phyloP scores from a whole-genome alignment of 2,329 filamentous ascomycete species.

The Tolypocladium nubicola region DNA sequence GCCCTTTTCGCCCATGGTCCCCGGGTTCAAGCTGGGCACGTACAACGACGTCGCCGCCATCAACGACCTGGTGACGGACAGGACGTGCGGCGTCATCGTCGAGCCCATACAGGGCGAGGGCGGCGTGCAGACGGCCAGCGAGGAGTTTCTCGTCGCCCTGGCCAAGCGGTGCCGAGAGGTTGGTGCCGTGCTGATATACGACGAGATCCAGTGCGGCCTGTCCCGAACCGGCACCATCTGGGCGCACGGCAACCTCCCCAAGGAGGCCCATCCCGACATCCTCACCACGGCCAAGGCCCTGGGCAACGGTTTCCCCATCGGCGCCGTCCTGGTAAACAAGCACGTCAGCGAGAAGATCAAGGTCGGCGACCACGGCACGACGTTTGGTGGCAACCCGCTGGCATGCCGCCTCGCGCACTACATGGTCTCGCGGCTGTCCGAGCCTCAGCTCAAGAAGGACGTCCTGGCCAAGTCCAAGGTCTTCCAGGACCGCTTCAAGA shows the following conservation, averaged over 20 bases:
- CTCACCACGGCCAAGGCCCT: conserved; percentile 92
- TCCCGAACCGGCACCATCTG: conserved; percentile 80
- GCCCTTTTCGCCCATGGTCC: conserved; percentile 91
- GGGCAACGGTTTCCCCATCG: conserved; percentile 93
- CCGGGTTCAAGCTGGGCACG: conserved; percentile 77
- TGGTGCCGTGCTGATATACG: conserved; percentile 81
- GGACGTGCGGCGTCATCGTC: conserved; percentile 88
- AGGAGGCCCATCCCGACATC: conserved; percentile 83
- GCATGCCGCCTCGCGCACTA: conserved; percentile 77
- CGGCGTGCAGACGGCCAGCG: conserved; percentile 73
- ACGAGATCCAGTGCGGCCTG: conserved; percentile 95
- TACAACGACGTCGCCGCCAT: conserved; percentile 75
- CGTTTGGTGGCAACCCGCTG: conserved; percentile 86
- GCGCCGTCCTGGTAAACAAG: conserved; percentile 45
- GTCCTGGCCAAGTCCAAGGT: conserved; percentile 56
- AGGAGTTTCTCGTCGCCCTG: conserved; percentile 77
- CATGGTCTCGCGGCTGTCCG: conserved; percentile 67
- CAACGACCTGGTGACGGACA: conserved; percentile 63
- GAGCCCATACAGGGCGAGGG: conserved; percentile 98
- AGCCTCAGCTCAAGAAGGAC: conserved; percentile 55
- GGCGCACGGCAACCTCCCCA: conserved; percentile 69
- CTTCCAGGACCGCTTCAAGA: conserved; percentile 36
- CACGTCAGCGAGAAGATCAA: conserved; percentile 30
- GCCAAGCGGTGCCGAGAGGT: conserved; percentile 76
- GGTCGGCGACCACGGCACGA: conserved; percentile 80